Conservation (phyloP, 495 filamentous ascomycete genomes). For the Diplogelasinospora grovesii region DNA sequence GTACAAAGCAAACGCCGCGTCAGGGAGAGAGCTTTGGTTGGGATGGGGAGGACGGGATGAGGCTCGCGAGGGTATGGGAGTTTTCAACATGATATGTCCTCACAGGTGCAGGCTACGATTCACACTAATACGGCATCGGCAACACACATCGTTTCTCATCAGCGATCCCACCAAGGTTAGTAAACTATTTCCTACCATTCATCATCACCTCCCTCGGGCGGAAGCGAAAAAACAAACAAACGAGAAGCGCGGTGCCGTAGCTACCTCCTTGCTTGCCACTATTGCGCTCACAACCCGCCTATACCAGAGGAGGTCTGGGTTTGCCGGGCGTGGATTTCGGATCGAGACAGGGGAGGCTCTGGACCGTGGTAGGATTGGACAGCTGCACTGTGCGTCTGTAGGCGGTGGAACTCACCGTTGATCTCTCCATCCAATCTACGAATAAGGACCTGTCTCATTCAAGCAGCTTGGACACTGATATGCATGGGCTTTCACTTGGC, state of each 20-base stretch:
- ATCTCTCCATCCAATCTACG: constrained; percentile 2
- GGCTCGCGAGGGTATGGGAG: too few species aligned
- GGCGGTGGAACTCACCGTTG: background rate
- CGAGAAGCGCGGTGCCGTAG: background rate
- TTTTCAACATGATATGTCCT: too few species aligned
- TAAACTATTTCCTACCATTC: background rate
- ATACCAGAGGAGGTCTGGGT: constrained; percentile 1
- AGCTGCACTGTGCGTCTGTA: constrained; percentile 1
- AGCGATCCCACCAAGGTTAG: too few species aligned
- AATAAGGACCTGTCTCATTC: too few species aligned
- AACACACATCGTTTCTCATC: too few species aligned
- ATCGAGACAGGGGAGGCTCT: constrained; percentile 1
- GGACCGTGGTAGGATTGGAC: constrained; percentile 1
- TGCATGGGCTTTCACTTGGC: too few species aligned
- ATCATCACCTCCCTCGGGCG: background rate
- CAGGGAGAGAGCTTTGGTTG: too few species aligned
- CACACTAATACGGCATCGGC: too few species aligned
- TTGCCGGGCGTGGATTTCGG: constrained; percentile 3
- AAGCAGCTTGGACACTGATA: too few species aligned
- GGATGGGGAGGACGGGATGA: too few species aligned
- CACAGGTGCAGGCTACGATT: too few species aligned
- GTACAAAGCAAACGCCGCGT: too few species aligned
- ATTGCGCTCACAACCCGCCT: constrained; percentile 1
- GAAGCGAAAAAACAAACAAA: background rate
- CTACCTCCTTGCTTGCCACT: background rate